Evolutionary conservation across 140 eudicot genomes (phyloP).

Genomic region (Erigeron philadelphicus): DNA sequence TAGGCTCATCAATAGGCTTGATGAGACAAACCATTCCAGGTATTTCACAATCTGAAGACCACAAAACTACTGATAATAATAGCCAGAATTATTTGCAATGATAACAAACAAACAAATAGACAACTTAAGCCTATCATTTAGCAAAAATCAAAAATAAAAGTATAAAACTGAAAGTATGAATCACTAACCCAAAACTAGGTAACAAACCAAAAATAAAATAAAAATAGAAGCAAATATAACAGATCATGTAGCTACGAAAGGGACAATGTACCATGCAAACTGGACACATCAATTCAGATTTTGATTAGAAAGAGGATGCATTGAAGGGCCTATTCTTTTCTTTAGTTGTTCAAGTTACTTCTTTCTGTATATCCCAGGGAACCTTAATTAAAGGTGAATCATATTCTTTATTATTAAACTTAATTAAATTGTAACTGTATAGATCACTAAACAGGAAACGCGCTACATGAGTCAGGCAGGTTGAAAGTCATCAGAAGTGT

Average conservation of each 20-base stretch:
- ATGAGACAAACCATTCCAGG: neutral
- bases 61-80: neutral
- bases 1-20: neutral
- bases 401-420: neutral
- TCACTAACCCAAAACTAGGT: no score
- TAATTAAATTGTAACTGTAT: neutral
- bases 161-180: no score
- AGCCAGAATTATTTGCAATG: neutral
- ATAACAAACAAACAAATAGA: neutral
- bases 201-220: no score
- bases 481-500: neutral
- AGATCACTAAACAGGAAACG: neutral
- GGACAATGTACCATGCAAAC: neutral
- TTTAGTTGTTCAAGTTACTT: neutral
- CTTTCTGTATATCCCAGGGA: neutral
- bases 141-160: neutral
- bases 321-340: neutral
- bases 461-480: neutral
- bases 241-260: no score
- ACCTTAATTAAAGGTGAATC: neutral
- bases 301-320: neutral
- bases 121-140: neutral
- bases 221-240: no score
- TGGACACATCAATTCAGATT: neutral
- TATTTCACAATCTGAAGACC: neutral